phyloP scores from a whole-genome alignment of 306 rosid genomes.

The Casuarina cunninghamiana region DNA sequence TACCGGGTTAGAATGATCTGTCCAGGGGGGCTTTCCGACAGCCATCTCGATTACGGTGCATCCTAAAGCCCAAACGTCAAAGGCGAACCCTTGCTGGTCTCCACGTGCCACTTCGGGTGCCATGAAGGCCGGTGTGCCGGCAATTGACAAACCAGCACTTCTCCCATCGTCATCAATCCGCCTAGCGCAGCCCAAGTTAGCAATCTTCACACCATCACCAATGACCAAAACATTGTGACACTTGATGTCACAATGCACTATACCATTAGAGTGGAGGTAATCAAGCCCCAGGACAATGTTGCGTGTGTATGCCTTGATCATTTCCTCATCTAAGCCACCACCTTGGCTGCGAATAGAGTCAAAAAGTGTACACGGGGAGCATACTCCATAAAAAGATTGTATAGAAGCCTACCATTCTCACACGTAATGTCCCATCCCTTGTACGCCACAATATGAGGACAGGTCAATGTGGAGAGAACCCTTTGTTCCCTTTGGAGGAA shows the following conservation, averaged over 20 bases:
- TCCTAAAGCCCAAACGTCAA: conserved; percentile 93
- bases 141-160: conserved; percentile 18
- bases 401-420: conserved; percentile 53
- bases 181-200: conserved; percentile 84
- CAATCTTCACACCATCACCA: conserved; percentile 58
- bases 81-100: conserved; percentile 68
- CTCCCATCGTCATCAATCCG: conserved; percentile 14
- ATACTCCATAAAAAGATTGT: conserved; percentile 74
- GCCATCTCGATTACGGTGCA: conserved; percentile 81
- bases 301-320: conserved; percentile 43
- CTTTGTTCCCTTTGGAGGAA: conserved; percentile 52
- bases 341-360: conserved; percentile 40
- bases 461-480: conserved; percentile 51
- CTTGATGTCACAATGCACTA: conserved; percentile 91
- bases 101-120: conserved; percentile 97
- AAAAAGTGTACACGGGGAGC: conserved; percentile 54
- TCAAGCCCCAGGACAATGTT: conserved; percentile 57
- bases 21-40: conserved; percentile 70
- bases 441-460: conserved; percentile 54
- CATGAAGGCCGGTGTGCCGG: conserved; percentile 85
- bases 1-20: conserved; percentile 48
- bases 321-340: conserved; percentile 47
- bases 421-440: conserved; percentile 56
- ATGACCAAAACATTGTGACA: conserved; percentile 61
- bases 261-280: conserved; percentile 62